Base-by-base conservation (phyloP, 495 filamentous ascomycete species). In the Aspergillus nidulans region DNA sequence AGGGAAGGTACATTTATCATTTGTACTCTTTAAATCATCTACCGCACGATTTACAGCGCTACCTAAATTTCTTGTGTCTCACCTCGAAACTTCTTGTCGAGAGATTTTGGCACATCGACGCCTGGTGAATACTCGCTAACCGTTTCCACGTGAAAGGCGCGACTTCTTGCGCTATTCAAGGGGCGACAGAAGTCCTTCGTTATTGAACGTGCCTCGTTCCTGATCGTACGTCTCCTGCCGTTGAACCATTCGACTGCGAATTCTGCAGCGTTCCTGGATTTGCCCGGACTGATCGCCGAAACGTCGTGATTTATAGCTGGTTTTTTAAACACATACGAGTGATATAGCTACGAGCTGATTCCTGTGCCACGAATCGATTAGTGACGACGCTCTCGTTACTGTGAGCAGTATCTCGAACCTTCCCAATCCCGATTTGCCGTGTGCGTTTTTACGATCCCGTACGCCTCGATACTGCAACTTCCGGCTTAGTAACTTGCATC, bases 81-180 rank as follows among this genome's bases (percentile, higher is more conserved):
- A 21, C 49, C 28, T 53, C 50, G 38, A 39, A 49, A 38, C 39
- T 49, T 42, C 53, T 28, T 30, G 20, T 44, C 46, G n/a, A 54
- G 53, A 28, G 51, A 61, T 48, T 55, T 47, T 24, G 25, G 41
- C 36, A 56, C 38, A 21, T 56, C n/a, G 32, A 55, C 36, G 7
- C 24, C 45, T 40, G 25, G 16, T 49, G 47, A 9, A n/a, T 25
- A 24, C 18, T 43, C 55, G 44, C 42, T 49, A 40, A 51, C 57
- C 48, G 36, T 62, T 59, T 39, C 59, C 63, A 64, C 61, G 59
- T 64, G 59, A 56, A 58, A 64, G 36, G 67, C 61, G 61, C 63
- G 57, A 38, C 45, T 57, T n/a, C 58, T 16, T 49, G 59, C 58
- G 41, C 41, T 56, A 53, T 48, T 30, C 56, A 62, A 66, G 55